Percentiles rank a stretch among this genome's conserved stretches.
Evolutionary conservation across 148 eudicot species (phyloP).

Genomic region (Persicaria maculosa): DNA sequence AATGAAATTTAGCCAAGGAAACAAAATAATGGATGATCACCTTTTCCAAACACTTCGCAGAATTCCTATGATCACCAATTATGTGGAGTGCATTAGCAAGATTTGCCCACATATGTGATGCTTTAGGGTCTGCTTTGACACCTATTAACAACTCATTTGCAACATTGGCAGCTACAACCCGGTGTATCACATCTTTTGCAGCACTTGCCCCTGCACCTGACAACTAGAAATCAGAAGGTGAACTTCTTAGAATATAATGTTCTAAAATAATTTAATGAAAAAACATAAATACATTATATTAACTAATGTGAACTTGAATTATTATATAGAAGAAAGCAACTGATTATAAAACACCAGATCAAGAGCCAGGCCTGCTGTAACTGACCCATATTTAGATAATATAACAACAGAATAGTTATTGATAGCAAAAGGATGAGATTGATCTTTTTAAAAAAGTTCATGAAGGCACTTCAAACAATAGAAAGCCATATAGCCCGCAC

Average conservation of each 20-base stretch:
- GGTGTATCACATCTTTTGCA: conserved; percentile 55
- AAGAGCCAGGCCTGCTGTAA: conserved; percentile 63
- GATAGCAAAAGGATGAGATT: conserved; percentile 81
- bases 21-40: conserved; percentile 22
- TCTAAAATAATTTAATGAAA: neutral
- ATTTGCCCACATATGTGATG: conserved; percentile 89
- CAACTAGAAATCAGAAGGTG: conserved; percentile 4
- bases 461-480: conserved; percentile 71
- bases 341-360: conserved; percentile 10
- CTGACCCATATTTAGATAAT: conserved; percentile 77
- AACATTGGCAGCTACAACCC: conserved; percentile 45
- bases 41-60: conserved; percentile 93
- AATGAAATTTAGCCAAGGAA: neutral
- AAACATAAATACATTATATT: neutral
- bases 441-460: conserved; percentile 76
- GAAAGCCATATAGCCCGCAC: too few species aligned
- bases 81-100: conserved; percentile 79
- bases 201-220: conserved; percentile 84
- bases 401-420: conserved; percentile 81
- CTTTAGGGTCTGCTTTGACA: conserved; percentile 68
- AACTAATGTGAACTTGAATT: neutral
- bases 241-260: neutral
- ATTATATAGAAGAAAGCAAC: neutral
- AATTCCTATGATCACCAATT: conserved; percentile 67
- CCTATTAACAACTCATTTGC: conserved; percentile 93